Evolutionary conservation across 202 grass and related monocot genomes (phyloP).

Genomic region (Zizania palustris): DNA sequence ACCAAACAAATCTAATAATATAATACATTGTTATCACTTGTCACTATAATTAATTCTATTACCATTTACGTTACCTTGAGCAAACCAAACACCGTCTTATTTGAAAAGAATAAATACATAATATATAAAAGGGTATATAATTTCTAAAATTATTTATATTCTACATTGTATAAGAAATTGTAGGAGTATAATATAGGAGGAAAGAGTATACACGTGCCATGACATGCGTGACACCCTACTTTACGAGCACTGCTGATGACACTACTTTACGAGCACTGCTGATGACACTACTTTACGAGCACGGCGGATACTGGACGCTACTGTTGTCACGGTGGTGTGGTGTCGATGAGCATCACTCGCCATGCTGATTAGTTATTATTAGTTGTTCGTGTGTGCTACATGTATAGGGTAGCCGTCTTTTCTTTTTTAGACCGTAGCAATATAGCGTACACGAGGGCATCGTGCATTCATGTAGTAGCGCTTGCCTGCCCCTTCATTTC

Average conservation of each 20-base stretch:
- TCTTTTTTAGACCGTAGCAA: too few relatives aligned
- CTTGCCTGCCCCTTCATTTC: constrained; percentile 26
- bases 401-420: neutral
- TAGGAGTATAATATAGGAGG: neutral
- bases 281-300: too few relatives aligned
- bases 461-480: constrained; percentile 25
- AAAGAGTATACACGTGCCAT: constrained; percentile 9
- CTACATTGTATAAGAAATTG: too few relatives aligned
- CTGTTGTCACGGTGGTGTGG: neutral
- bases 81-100: too few relatives aligned
- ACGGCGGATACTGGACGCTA: neutral
- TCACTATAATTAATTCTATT: too few relatives aligned
- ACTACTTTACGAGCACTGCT: constrained; percentile 10
- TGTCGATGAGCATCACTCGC: neutral
- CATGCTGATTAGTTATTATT: neutral
- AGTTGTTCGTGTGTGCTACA: neutral
- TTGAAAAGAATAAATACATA: too few relatives aligned
- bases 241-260: neutral
- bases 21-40: too few relatives aligned
- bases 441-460: constrained; percentile 44
- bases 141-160: too few relatives aligned
- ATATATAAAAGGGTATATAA: too few relatives aligned
- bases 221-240: constrained; percentile 25
- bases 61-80: too few relatives aligned
- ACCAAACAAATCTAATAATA: too few relatives aligned